phyloP scores from a whole-genome alignment of 2,329 filamentous ascomycete genomes.

The Calonectria naviculata region DNA sequence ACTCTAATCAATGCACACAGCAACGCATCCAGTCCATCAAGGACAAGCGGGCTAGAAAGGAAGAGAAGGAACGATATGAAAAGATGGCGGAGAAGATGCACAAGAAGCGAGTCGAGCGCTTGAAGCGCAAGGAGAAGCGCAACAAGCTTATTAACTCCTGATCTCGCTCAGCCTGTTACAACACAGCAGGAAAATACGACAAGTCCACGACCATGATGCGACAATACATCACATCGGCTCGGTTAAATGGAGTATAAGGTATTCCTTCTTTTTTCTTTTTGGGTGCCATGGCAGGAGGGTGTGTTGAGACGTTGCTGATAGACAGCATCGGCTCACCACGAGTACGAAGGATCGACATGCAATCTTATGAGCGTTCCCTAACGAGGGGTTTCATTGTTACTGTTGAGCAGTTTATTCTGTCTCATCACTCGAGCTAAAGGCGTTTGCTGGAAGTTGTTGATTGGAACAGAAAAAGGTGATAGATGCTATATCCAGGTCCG shows the following conservation, averaged over 20 bases:
- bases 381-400: neutral
- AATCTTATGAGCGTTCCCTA: neutral
- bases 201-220: slow-evolving; percentile 38
- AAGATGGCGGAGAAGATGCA: slow-evolving; percentile 99
- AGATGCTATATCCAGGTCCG: neutral
- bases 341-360: neutral
- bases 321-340: neutral
- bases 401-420: neutral
- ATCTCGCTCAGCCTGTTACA: slow-evolving; percentile 24
- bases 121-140: slow-evolving; percentile 96
- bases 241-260: slow-evolving; percentile 8
- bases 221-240: slow-evolving; percentile 24
- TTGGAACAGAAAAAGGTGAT: neutral
- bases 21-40: slow-evolving; percentile 82
- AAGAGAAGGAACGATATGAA: slow-evolving; percentile 91
- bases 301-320: neutral
- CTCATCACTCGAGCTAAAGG: slow-evolving; percentile 1
- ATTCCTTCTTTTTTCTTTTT: neutral
- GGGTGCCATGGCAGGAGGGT: neutral
- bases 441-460: slow-evolving; percentile 10
- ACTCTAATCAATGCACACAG: slow-evolving; percentile 56
- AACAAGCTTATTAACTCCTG: slow-evolving; percentile 83
- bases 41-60: slow-evolving; percentile 88
- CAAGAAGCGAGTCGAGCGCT: slow-evolving; percentile 89
- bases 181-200: slow-evolving; percentile 15